phyloP scores from a whole-genome alignment of 352 stramenopile species.

The Thalassiosira livingstoniorum region DNA sequence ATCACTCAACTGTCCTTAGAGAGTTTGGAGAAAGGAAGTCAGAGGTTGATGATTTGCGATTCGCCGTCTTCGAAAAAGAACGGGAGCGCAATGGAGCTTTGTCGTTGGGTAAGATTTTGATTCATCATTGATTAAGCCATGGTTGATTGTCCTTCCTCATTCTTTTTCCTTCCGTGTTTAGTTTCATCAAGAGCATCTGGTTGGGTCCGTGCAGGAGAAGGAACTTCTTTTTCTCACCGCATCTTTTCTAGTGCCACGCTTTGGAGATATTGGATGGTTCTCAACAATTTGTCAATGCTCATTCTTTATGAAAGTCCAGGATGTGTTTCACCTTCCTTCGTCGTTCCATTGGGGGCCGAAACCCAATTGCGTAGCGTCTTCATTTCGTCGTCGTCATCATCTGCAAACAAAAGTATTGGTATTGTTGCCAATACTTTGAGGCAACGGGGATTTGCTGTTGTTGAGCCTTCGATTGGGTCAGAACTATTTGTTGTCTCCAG shows the following conservation, averaged over 20 bases:
- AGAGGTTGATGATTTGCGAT: constrained; percentile 58
- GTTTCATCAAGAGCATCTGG: constrained; percentile 57
- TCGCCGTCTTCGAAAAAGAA: constrained; percentile 72
- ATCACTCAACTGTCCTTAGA: constrained; percentile 45
- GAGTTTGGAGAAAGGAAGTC: constrained; percentile 38
- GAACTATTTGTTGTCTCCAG: constrained; percentile 64
- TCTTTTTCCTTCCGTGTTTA: constrained; percentile 17
- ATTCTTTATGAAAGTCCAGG: constrained; percentile 70
- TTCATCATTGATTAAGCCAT: neutral
- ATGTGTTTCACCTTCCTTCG: constrained; percentile 38
- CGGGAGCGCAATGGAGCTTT: constrained; percentile 68
- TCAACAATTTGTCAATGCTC: constrained; percentile 70
- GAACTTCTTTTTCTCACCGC: constrained; percentile 64
- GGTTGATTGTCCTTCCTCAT: constrained; percentile 5
- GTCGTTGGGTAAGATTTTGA: constrained; percentile 52
- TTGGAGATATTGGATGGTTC: constrained; percentile 73
- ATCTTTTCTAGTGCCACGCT: constrained; percentile 69
- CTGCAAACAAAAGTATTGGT: constrained; percentile 37
- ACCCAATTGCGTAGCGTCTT: constrained; percentile 33
- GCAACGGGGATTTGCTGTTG: constrained; percentile 72
- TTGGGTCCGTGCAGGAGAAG: constrained; percentile 75
- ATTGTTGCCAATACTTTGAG: constrained; percentile 54
- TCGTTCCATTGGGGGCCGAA: constrained; percentile 29
- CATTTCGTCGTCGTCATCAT: constrained; percentile 41
- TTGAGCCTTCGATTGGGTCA: constrained; percentile 60